phyloP scores from a whole-genome alignment of 73 alveolate species.

The Diophrys sp. region DNA sequence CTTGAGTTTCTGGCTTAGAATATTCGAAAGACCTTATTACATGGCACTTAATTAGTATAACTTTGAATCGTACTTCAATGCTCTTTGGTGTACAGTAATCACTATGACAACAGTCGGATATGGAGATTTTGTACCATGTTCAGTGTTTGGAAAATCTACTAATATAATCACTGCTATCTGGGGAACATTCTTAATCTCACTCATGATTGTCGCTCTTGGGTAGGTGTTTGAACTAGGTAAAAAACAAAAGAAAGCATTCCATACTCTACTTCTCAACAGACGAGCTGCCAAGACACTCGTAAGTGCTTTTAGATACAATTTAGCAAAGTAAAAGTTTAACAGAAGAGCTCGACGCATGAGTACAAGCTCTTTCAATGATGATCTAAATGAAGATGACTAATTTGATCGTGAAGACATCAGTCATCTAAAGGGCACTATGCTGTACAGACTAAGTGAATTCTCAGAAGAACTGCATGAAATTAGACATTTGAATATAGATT shows the following conservation, averaged over 20 bases:
- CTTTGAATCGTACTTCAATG: conserved; percentile 34
- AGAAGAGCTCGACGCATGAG: too few relatives aligned
- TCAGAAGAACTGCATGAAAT: conserved; percentile 4
- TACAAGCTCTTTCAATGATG: background rate
- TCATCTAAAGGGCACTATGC: background rate
- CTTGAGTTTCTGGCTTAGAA: conserved; percentile 26
- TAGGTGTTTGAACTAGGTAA: conserved; percentile 26
- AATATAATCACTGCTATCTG: conserved; percentile 61
- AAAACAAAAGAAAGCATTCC: conserved; percentile 32
- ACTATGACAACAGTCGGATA: conserved; percentile 78
- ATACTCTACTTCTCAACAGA: conserved; percentile 29
- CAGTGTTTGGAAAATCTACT: conserved; percentile 63
- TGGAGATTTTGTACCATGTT: conserved; percentile 70
- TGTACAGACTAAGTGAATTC: background rate
- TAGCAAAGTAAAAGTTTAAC: conserved; percentile 13
- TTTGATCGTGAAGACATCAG: background rate
- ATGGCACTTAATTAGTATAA: conserved; percentile 16
- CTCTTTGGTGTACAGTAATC: conserved; percentile 51
- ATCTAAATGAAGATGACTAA: background rate
- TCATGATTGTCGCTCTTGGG: conserved; percentile 51
- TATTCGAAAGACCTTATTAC: conserved; percentile 47
- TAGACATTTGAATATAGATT: conserved; percentile 10
- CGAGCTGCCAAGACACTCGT: conserved; percentile 44
- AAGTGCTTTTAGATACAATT: conserved; percentile 29
- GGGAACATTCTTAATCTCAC: conserved; percentile 77